phyloP scores from a whole-genome alignment of 108 stramenopile species.

The Cyclotella choctawhatcheeana region DNA sequence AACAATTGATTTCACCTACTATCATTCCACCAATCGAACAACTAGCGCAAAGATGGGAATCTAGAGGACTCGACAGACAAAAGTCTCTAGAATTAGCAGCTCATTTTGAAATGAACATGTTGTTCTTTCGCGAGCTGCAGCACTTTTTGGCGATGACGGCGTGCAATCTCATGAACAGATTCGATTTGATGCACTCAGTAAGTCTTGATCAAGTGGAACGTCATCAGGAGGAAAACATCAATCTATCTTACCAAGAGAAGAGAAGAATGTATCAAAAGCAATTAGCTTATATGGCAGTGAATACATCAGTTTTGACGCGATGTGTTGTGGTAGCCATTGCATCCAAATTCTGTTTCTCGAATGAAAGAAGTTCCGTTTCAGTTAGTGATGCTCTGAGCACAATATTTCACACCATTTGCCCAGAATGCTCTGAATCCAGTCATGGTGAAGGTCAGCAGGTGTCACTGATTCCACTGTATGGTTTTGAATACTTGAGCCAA shows the following conservation, averaged over 20 bases:
- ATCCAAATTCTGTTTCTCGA: background rate
- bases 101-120: conserved; percentile 30
- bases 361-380: background rate
- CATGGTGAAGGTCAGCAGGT: background rate
- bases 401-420: conserved; percentile 18
- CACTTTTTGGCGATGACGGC: conserved; percentile 11
- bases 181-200: conserved; percentile 7
- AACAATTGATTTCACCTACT: background rate
- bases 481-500: conserved; percentile 15
- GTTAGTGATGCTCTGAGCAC: background rate
- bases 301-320: conserved; percentile 13
- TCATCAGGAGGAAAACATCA: conserved; percentile 16
- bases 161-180: conserved; percentile 3
- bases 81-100: conserved; percentile 34
- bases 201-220: conserved; percentile 12
- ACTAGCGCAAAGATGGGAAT: conserved; percentile 34
- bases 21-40: background rate
- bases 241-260: conserved; percentile 9
- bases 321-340: conserved; percentile 14
- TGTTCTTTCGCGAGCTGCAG: conserved; percentile 16
- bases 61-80: conserved; percentile 23
- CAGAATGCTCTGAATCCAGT: conserved; percentile 5
- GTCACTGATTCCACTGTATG: conserved; percentile 6
- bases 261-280: conserved; percentile 4
- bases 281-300: background rate